Conservation (phyloP, 306 rosid genomes). For the Lupinus albus region DNA sequence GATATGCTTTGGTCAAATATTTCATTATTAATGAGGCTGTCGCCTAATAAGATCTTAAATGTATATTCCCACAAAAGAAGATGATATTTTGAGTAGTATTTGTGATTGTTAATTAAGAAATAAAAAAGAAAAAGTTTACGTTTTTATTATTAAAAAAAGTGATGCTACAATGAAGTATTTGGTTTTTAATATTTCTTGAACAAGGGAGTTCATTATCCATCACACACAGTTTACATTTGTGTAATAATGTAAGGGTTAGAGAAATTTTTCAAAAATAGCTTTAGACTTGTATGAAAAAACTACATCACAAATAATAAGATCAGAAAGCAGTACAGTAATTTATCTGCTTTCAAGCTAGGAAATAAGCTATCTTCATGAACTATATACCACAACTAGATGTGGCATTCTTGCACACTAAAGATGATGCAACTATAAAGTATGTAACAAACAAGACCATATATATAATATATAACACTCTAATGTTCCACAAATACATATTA, state of each 20-base stretch:
- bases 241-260: neutral
- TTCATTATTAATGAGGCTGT: too few relatives aligned
- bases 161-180: too few relatives aligned
- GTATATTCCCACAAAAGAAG: too few relatives aligned
- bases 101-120: too few relatives aligned
- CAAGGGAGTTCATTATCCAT: neutral
- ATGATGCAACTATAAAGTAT: constrained; percentile 24
- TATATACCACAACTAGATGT: constrained; percentile 35
- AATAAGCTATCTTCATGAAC: constrained; percentile 20
- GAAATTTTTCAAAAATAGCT: neutral
- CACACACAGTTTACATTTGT: neutral
- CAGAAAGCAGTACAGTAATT: constrained; percentile 17
- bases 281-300: neutral
- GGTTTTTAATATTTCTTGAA: neutral
- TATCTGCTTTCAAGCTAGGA: constrained; percentile 17
- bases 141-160: too few relatives aligned
- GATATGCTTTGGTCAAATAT: neutral
- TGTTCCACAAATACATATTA: constrained; percentile 9
- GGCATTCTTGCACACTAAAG: constrained; percentile 31
- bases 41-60: too few relatives aligned
- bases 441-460: constrained; percentile 33
- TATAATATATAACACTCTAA: constrained; percentile 27
- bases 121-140: too few relatives aligned
- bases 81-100: too few relatives aligned
- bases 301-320: constrained; percentile 15